Base-by-base conservation (phyloP, 2,329 filamentous ascomycete genomes). In the Fusarium algeriense region DNA sequence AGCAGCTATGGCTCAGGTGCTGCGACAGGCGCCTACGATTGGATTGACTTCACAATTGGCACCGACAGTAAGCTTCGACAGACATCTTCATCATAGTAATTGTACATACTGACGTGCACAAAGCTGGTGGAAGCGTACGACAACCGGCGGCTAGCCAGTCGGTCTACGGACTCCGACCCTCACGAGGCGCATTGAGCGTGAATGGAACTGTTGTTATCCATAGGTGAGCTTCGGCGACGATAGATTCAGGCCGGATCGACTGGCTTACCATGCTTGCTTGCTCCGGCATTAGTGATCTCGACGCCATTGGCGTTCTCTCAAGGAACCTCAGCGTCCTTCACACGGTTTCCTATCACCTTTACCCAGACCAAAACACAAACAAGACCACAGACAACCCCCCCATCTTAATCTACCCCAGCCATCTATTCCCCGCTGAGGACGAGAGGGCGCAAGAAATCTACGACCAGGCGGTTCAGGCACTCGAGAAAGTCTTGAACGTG, bases 171-270 rank as follows among this genome's bases (percentile, higher is more conserved):
- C 28, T 32, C 26, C 6, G 28, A 10, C 13, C 28, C 6, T 28
- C 6, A 7, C 7, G 1, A 11, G 5, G 5, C 14, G 14, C 5
- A 5, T 19, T 48, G 8, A 20, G 45, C 5, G 13, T 7, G 2
- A 6, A 20, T n/a, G 13, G 3, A 10, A 32, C 45, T 30, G 2
- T 20, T 30, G 5, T 32, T 3, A 32, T 17, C 6, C 13, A 20
- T 15, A 14, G 44, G 19, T 11, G 6, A 15, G 44, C 44, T 32
- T 15, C 4, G 2, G 19, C 6, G 4, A 5, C 0, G 14, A 15
- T 7, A 1, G 1, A 5, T 11, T 13, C 3, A 15, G 13, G 2
- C 13, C 6, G 1, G 1, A 5, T 11, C 2, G 0, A 20, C 12
- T 12, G 15, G 4, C 8, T 3, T 20, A 5, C 13, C 13, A 32